These are phyloP conservation scores for Macrophomina tecta DNA, from an alignment of 2,329 filamentous ascomycete species.

Conservation along the genomic window DNA sequence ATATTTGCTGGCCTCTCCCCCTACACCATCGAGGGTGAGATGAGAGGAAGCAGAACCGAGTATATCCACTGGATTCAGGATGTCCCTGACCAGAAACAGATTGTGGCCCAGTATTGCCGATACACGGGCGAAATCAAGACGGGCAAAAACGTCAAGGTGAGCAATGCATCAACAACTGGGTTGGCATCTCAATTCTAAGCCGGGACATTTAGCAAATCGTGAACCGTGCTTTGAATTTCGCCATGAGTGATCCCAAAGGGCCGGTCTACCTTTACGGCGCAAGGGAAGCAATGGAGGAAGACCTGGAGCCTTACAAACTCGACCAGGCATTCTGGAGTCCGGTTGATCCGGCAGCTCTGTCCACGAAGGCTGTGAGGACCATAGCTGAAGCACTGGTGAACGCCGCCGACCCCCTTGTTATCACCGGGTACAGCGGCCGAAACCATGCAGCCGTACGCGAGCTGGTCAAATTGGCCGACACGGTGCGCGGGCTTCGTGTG, in stretches of 20 bases:
- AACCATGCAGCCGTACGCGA: constrained; percentile 68
- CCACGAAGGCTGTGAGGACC: constrained; percentile 58
- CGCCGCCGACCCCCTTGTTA: constrained; percentile 70
- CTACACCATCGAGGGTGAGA: constrained; percentile 78
- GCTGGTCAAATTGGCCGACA: constrained; percentile 71
- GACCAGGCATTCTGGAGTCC: constrained; percentile 74
- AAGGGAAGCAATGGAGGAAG: constrained; percentile 82
- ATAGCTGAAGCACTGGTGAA: constrained; percentile 69
- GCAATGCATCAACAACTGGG: not conserved
- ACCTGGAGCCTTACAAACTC: constrained; percentile 66
- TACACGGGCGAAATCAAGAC: constrained; percentile 84
- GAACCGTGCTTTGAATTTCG: constrained; percentile 82
- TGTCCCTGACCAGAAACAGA: constrained; percentile 80
- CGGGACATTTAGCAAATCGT: constrained; percentile 68
- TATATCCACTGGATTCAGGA: constrained; percentile 90
- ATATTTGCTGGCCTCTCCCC: constrained; percentile 81
- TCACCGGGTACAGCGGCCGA: constrained; percentile 74
- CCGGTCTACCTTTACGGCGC: constrained; percentile 81
- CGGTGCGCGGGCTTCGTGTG: constrained; percentile 71
- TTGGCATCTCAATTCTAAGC: not conserved
- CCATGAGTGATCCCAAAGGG: constrained; percentile 75
- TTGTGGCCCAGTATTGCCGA: constrained; percentile 83
- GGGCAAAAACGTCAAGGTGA: constrained; percentile 76
- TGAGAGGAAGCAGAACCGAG: constrained; percentile 73
- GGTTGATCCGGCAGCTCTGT: constrained; percentile 70